Evolutionary conservation across 2,329 filamentous ascomycete species (phyloP), one percentile per base, ranked within the genome.

Genomic region (Calonectria montana): DNA sequence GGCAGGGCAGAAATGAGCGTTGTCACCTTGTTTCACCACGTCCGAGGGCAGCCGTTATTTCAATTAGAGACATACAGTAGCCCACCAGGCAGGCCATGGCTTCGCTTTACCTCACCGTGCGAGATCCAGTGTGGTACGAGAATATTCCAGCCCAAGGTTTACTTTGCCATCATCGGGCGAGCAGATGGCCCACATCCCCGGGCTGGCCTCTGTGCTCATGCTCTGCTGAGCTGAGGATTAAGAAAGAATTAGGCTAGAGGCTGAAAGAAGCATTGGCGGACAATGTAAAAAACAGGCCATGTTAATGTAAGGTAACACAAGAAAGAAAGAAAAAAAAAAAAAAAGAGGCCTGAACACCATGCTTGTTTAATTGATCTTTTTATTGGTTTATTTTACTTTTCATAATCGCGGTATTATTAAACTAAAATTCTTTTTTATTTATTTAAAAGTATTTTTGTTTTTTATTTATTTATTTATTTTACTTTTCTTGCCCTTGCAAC

Each of bases 11-110:
- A 59, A 59, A 59, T 59, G 53, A 59, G 31, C 53, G 53, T 39
- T 53, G 53, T 59, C 53, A 59, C 53, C 31, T 35, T 59, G 53
- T 59, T 59, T 59, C 53, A 59, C 53, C 31, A 59, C 53, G 53
- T 59, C 53, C 21, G 53, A 59, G 53, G 35, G 53, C 53, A 59
- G 53, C 53, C 53, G 53, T 59, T 59, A 59, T 39, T 39, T 59
- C 39, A 59, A 59, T 59, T 39, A 59, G 35, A 59, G 53, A 39
- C 53, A 59, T 39, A 59, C 53, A 27, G 53, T 35, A 59, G 35
- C 10, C 21, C 15, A 35, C n/a, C 31, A 39, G 53, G 53, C 31
- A 39, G 53, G 53, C 31, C 35, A 57, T 35, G 12, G 23, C 21
- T 47, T 41, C 43, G 12, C n/a, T 47, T 21, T 47, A 39, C 27